phyloP scores from a whole-genome alignment of 495 filamentous ascomycete genomes.

The Penicillium waksmanii region DNA sequence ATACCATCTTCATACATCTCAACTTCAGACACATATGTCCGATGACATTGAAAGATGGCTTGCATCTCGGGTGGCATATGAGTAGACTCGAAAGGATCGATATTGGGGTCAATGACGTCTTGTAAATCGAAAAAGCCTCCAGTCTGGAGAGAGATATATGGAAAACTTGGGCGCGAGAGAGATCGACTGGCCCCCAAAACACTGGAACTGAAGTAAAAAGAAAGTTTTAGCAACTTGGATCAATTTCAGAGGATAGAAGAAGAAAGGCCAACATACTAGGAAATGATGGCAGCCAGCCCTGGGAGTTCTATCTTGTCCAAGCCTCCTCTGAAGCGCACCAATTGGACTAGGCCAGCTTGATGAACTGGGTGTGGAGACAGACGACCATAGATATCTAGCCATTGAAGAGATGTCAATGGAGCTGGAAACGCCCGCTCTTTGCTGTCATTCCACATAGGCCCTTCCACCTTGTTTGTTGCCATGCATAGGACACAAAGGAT shows the following conservation, averaged over 20 bases:
- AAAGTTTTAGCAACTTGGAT: background rate
- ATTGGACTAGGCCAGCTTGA: constrained; percentile 7
- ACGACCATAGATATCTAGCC: constrained; percentile 13
- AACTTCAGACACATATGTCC: constrained; percentile 3
- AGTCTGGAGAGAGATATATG: background rate
- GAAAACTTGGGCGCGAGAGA: background rate
- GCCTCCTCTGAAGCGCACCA: constrained; percentile 6
- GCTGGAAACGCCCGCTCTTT: background rate
- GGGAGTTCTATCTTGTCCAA: constrained; percentile 4
- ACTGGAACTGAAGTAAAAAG: background rate
- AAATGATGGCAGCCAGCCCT: background rate
- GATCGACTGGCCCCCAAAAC: background rate
- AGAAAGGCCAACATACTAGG: background rate
- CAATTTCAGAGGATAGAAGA: background rate
- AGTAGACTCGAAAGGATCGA: background rate
- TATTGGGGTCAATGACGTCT: background rate
- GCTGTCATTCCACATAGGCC: constrained; percentile 5
- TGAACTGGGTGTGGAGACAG: constrained; percentile 13
- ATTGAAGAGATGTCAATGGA: constrained; percentile 10
- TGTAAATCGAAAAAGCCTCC: background rate
- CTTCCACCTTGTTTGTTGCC: constrained; percentile 12
- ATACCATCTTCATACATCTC: constrained; percentile 14
- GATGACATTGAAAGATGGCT: background rate
- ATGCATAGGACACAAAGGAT: constrained; percentile 13
- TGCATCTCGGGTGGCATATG: background rate